Conservation (phyloP, 176 grass and related monocot species). For the Cocos nucifera region DNA sequence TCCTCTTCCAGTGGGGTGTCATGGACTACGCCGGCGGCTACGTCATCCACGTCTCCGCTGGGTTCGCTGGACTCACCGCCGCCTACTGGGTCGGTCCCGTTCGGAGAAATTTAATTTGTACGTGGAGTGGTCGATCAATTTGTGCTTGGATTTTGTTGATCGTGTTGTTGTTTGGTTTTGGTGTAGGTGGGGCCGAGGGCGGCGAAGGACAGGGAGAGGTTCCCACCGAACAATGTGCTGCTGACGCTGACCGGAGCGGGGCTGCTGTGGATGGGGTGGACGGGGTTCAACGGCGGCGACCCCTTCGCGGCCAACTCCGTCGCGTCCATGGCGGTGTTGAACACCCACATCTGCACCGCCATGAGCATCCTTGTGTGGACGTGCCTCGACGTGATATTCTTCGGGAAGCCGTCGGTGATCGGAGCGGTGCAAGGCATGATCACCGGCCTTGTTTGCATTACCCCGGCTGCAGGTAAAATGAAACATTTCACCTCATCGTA, state of each 20-base stretch:
- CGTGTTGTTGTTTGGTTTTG: background rate
- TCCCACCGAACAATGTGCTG: slow-evolving; percentile 83
- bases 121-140: too few relatives aligned
- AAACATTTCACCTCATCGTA: too few relatives aligned
- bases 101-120: too few relatives aligned
- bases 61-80: slow-evolving; percentile 71
- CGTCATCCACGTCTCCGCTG: slow-evolving; percentile 89
- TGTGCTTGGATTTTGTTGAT: too few relatives aligned
- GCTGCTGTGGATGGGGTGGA: slow-evolving; percentile 93
- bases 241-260: slow-evolving; percentile 83
- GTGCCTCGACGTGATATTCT: slow-evolving; percentile 81
- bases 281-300: slow-evolving; percentile 89
- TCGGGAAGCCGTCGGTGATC: slow-evolving; percentile 93
- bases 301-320: slow-evolving; percentile 75
- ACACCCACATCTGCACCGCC: slow-evolving; percentile 86
- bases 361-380: slow-evolving; percentile 87
- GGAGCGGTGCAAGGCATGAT: slow-evolving; percentile 94
- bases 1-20: slow-evolving; percentile 95
- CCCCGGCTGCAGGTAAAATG: slow-evolving; percentile 47
- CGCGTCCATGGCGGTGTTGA: slow-evolving; percentile 74
- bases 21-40: slow-evolving; percentile 94
- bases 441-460: slow-evolving; percentile 88
- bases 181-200: slow-evolving; percentile 66
- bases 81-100: slow-evolving; percentile 52
- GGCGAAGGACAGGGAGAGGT: slow-evolving; percentile 85